Conservation (phyloP, 345 rosid genomes). For the Passiflora organensis region DNA sequence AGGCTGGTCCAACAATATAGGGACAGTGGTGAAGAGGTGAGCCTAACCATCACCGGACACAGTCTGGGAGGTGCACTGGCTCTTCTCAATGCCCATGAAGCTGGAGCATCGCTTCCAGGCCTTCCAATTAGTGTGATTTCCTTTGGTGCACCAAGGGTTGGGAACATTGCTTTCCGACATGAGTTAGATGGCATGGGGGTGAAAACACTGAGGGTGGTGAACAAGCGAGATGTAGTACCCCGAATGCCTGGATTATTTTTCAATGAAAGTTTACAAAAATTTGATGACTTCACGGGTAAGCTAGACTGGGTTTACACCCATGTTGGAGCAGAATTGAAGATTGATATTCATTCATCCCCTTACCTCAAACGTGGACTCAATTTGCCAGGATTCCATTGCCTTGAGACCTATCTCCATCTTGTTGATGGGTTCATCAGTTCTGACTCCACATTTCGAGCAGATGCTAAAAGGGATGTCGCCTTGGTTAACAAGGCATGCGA, state of each 20-base stretch:
- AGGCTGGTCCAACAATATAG: constrained; percentile 26
- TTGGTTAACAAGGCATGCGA: constrained; percentile 53
- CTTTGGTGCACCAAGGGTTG: constrained; percentile 65
- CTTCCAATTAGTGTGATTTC: constrained; percentile 46
- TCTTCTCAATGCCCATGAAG: constrained; percentile 51
- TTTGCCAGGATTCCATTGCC: constrained; percentile 38
- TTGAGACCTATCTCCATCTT: constrained; percentile 56
- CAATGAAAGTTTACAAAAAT: constrained; percentile 41
- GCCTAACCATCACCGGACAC: constrained; percentile 55
- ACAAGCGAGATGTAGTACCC: constrained; percentile 57
- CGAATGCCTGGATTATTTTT: constrained; percentile 50
- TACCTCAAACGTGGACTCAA: constrained; percentile 41
- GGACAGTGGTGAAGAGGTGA: constrained; percentile 45
- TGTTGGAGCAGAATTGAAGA: constrained; percentile 50
- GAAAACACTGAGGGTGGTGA: constrained; percentile 45
- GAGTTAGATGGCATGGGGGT: constrained; percentile 39
- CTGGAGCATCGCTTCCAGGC: constrained; percentile 33
- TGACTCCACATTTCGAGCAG: constrained; percentile 39
- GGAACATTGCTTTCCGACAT: constrained; percentile 55
- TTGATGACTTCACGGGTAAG: constrained; percentile 29
- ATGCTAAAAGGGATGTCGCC: constrained; percentile 54
- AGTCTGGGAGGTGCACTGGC: constrained; percentile 65
- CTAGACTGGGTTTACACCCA: constrained; percentile 56
- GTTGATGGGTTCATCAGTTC: constrained; percentile 46
- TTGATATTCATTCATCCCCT: constrained; percentile 39